phyloP scores from a whole-genome alignment of 2,329 filamentous ascomycete species.

The Penicillium sp. region DNA sequence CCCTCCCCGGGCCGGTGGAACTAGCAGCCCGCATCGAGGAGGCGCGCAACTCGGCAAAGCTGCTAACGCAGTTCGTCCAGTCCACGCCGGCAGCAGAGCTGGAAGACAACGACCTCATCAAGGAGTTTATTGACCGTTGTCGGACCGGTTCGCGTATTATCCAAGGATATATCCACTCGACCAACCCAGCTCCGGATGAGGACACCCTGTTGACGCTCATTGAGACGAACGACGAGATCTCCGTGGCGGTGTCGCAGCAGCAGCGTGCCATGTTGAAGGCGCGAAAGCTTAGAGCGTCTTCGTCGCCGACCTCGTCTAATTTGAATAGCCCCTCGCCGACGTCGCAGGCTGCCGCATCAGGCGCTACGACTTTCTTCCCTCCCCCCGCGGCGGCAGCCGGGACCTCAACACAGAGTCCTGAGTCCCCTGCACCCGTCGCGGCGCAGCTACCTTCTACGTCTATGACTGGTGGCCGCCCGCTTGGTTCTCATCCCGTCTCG shows the following conservation, averaged over 20 bases:
- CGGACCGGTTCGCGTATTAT: slow-evolving; percentile 70
- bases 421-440: slow-evolving; percentile 3
- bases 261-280: slow-evolving; percentile 64
- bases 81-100: slow-evolving; percentile 71
- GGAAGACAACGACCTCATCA: slow-evolving; percentile 74
- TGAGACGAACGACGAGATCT: slow-evolving; percentile 85
- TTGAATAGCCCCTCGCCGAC: slow-evolving; percentile 16
- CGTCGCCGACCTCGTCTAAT: slow-evolving; percentile 11
- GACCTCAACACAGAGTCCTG: neutral
- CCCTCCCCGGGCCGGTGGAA: slow-evolving; percentile 61
- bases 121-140: slow-evolving; percentile 84
- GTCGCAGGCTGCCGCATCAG: slow-evolving; percentile 12
- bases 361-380: slow-evolving; percentile 8
- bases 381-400: neutral
- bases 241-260: slow-evolving; percentile 71
- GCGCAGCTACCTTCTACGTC: slow-evolving; percentile 8
- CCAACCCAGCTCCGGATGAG: slow-evolving; percentile 75
- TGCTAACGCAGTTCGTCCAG: slow-evolving; percentile 84
- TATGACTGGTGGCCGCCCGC: slow-evolving; percentile 10
- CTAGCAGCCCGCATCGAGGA: slow-evolving; percentile 78
- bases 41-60: slow-evolving; percentile 77
- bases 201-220: slow-evolving; percentile 89
- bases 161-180: slow-evolving; percentile 73
- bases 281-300: slow-evolving; percentile 33
- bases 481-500: neutral